Evolutionary conservation across 73 alveolate species (phyloP).

Genomic region (Paramecium biaurelia): DNA sequence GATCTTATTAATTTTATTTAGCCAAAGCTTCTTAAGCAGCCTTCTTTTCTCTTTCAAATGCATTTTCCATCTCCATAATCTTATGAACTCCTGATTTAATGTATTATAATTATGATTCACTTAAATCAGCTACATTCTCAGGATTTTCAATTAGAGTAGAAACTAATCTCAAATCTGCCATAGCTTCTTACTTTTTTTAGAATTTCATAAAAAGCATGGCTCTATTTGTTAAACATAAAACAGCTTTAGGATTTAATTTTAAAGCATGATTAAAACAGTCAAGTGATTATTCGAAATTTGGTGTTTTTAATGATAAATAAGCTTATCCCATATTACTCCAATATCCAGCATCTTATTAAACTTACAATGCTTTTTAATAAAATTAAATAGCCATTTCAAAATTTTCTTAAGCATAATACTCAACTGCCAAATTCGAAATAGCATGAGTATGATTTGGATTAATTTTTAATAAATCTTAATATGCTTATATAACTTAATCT

Average conservation of each 20-base stretch:
- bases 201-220: not conserved
- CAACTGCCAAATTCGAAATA: not conserved
- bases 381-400: not conserved
- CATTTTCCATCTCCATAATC: slow-evolving; percentile 15
- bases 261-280: not conserved
- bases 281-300: not conserved
- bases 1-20: not conserved
- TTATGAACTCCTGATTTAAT: not conserved
- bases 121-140: not conserved
- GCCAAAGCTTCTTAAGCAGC: not conserved
- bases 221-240: not conserved
- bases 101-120: not conserved
- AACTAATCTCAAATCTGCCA: slow-evolving; percentile 14
- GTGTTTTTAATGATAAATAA: not conserved
- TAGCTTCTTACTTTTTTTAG: not conserved
- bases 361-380: not conserved
- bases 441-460: not conserved
- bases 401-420: not conserved
- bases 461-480: not conserved
- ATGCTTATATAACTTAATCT: not conserved
- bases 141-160: not conserved
- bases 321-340: slow-evolving; percentile 36
- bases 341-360: not conserved
- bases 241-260: not conserved
- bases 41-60: not conserved